Conservation (phyloP, 129 eudicot genomes). For the Oenanthe sinensis region DNA sequence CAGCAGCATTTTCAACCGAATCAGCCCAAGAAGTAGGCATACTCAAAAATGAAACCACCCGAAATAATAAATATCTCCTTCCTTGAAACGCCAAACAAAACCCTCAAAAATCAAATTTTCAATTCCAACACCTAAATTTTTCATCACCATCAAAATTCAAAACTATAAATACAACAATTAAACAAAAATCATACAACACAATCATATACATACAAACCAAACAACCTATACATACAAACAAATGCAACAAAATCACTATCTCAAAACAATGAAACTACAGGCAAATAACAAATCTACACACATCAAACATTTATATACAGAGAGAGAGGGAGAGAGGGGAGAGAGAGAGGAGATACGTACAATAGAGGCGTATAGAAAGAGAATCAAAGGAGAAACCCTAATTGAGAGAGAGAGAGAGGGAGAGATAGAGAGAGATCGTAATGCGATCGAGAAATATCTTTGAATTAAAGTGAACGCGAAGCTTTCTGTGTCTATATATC, state of each 20-base stretch:
- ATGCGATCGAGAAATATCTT: conserved; percentile 7
- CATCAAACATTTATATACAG: neutral
- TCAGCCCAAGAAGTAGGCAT: conserved; percentile 93
- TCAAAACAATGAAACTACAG: neutral
- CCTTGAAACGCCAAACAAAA: neutral
- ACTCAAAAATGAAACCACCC: neutral
- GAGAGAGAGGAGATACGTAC: neutral
- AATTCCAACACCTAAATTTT: conserved; percentile 8
- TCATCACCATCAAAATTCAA: neutral
- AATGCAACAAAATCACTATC: neutral
- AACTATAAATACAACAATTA: neutral
- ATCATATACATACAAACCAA: neutral
- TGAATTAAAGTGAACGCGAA: conserved; percentile 4
- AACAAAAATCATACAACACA: neutral
- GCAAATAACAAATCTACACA: neutral
- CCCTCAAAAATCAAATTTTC: conserved; percentile 8
- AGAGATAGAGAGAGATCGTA: neutral
- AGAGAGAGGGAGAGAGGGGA: neutral
- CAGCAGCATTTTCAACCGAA: conserved; percentile 57
- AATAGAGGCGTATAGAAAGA: neutral
- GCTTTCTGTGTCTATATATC: neutral
- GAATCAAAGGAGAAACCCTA: neutral
- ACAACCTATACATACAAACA: neutral
- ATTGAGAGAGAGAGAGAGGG: no score
- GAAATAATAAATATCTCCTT: neutral